These are phyloP conservation scores for Fusarium compactum DNA, from an alignment of 2,329 filamentous ascomycete genomes.

Conservation along the genomic window DNA sequence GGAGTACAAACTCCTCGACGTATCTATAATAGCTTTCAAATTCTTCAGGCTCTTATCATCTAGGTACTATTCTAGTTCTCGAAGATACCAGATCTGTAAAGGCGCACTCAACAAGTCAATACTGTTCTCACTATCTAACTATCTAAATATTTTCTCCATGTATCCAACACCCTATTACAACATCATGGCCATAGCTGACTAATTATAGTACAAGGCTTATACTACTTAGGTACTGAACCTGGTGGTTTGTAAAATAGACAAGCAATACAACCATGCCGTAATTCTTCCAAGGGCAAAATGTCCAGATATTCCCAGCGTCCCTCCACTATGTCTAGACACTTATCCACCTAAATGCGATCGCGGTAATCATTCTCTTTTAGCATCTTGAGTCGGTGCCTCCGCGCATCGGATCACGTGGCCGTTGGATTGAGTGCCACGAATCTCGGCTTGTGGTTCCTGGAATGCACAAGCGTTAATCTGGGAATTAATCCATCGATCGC, in stretches of 20 bases:
- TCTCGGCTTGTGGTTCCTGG: not conserved
- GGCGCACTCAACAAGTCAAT: too few species aligned
- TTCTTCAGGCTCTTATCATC: rapidly evolving
- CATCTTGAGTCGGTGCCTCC: not conserved
- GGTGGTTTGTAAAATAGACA: too few species aligned
- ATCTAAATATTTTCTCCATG: too few species aligned
- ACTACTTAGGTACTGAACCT: too few species aligned
- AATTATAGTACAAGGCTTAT: not conserved
- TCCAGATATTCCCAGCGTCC: too few species aligned
- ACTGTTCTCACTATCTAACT: too few species aligned
- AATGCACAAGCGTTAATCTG: rapidly evolving
- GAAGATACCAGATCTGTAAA: rapidly evolving
- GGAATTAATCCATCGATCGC: not conserved
- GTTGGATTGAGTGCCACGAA: not conserved
- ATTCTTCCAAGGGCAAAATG: too few species aligned
- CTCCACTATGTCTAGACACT: rapidly evolving
- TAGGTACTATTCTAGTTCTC: rapidly evolving
- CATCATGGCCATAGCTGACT: too few species aligned
- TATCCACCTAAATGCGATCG: rapidly evolving
- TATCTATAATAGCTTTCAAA: too few species aligned
- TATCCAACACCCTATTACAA: not conserved
- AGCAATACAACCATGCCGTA: too few species aligned
- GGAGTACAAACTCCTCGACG: too few species aligned
- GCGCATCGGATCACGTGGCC: not conserved
- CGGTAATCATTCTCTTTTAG: too few species aligned